Evolutionary conservation across 352 stramenopile genomes (phyloP).

Genomic region (Hyaloperonospora brassicae): DNA sequence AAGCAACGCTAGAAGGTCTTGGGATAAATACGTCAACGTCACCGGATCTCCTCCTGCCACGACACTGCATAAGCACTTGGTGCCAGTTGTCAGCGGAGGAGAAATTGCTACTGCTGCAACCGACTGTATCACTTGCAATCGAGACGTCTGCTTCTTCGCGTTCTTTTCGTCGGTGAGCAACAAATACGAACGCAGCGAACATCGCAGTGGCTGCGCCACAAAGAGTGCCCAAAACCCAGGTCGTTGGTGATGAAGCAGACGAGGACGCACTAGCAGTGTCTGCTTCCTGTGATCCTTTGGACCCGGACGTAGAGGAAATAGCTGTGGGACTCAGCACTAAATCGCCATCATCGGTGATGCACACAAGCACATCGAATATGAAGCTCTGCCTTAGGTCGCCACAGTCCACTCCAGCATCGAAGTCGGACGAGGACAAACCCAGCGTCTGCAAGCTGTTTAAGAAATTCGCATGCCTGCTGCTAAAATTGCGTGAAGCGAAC

Average conservation of each 20-base stretch:
- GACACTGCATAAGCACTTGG: constrained; percentile 4
- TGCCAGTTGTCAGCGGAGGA: constrained; percentile 8
- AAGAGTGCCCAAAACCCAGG: no score
- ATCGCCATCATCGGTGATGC: constrained; percentile 18
- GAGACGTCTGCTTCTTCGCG: constrained; percentile 5
- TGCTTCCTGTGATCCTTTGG: no score
- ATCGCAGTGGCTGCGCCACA: neutral
- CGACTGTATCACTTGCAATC: constrained; percentile 13
- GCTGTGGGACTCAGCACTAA: constrained; percentile 3
- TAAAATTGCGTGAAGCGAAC: constrained; percentile 25
- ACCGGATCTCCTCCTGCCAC: constrained; percentile 7
- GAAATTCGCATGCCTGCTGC: constrained; percentile 24
- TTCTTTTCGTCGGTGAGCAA: constrained; percentile 17
- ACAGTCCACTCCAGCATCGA: constrained; percentile 16
- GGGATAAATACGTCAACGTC: constrained; percentile 8
- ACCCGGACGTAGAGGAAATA: no score
- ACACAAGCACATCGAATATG: constrained; percentile 19
- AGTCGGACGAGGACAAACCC: constrained; percentile 23
- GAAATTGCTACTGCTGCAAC: constrained; percentile 12
- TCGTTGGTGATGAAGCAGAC: no score
- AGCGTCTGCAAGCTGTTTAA: constrained; percentile 24
- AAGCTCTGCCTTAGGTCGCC: constrained; percentile 15
- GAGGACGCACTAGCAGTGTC: no score
- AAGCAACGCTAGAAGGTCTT: constrained; percentile 11
- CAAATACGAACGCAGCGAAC: constrained; percentile 14